A percentile compares a stretch with the other conserved stretches of the same genome.
Conservation (phyloP, 371 early-diverging fungal genomes). For the Lichtheimia ornata region DNA sequence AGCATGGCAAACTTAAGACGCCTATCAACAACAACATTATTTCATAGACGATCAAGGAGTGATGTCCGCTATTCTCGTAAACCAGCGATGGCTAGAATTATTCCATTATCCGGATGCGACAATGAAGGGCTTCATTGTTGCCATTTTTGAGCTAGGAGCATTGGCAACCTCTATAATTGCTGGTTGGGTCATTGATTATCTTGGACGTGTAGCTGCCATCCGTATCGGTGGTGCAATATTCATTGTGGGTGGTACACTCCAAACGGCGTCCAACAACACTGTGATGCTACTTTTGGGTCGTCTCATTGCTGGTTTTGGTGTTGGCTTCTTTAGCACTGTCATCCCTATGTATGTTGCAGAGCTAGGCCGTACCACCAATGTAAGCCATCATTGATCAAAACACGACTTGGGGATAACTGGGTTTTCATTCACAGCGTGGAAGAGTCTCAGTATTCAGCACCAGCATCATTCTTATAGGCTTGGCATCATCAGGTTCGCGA, state of each 20-base stretch:
- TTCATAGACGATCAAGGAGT: conserved; percentile 40
- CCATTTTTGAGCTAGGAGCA: conserved; percentile 47
- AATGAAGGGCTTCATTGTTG: conserved; percentile 39
- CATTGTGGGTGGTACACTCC: conserved; percentile 47
- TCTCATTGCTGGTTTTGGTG: conserved; percentile 52
- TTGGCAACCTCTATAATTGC: conserved; percentile 34
- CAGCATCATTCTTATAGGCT: conserved; percentile 43
- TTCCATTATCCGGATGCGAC: conserved; percentile 33
- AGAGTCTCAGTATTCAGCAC: conserved; percentile 39
- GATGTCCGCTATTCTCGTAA: conserved; percentile 39
- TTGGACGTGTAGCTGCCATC: conserved; percentile 51
- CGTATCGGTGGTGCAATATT: conserved; percentile 43
- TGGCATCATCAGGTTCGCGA: conserved; percentile 26
- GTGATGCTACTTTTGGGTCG: conserved; percentile 41
- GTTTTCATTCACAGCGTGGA: conserved; percentile 21
- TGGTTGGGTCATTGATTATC: conserved; percentile 38
- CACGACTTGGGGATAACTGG: too few relatives aligned
- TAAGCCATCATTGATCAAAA: conserved; percentile 11
- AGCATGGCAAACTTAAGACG: too few relatives aligned
- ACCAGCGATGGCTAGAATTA: conserved; percentile 30
- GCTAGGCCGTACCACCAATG: conserved; percentile 44
- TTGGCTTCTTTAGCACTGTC: conserved; percentile 47
- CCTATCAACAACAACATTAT: too few relatives aligned
- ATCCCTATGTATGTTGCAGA: conserved; percentile 54
- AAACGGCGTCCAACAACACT: conserved; percentile 32